These are phyloP conservation scores for Penicillium sp. DNA, from an alignment of 2,329 filamentous ascomycete genomes.

Conservation along the genomic window DNA sequence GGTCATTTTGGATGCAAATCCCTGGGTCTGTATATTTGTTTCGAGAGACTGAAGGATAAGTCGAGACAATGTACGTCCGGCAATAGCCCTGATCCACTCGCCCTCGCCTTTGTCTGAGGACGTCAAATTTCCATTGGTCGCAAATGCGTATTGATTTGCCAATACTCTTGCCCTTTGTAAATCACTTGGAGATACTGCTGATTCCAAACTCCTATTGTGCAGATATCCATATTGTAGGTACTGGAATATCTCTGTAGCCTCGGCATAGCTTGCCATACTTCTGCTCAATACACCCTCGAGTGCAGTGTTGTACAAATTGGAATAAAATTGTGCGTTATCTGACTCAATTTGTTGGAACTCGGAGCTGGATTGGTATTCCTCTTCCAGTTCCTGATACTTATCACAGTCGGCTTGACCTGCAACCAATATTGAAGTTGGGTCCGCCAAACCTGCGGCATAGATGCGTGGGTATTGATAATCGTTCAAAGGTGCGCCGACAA, in stretches of 20 bases:
- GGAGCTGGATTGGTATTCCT: slow-evolving; percentile 39
- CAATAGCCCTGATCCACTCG: slow-evolving; percentile 36
- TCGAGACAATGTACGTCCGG: slow-evolving; percentile 41
- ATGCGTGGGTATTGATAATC: slow-evolving; percentile 58
- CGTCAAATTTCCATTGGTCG: slow-evolving; percentile 44
- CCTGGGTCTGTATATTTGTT: slow-evolving; percentile 34
- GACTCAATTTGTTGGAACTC: slow-evolving; percentile 39
- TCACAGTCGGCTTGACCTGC: slow-evolving; percentile 47
- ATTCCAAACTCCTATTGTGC: slow-evolving; percentile 47
- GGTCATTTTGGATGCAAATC: slow-evolving; percentile 41
- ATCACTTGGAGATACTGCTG: slow-evolving; percentile 28
- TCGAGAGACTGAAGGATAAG: slow-evolving; percentile 37
- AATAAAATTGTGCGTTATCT: slow-evolving; percentile 44
- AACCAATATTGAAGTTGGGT: slow-evolving; percentile 51
- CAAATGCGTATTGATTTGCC: slow-evolving; percentile 49
- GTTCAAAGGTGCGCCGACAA: slow-evolving; percentile 46
- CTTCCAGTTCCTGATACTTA: slow-evolving; percentile 31
- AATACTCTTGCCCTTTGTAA: slow-evolving; percentile 39
- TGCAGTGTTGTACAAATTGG: slow-evolving; percentile 39
- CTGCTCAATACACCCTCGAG: slow-evolving; percentile 41
- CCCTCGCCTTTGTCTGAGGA: slow-evolving; percentile 20
- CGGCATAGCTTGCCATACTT: slow-evolving; percentile 44
- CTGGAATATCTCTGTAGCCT: slow-evolving; percentile 54
- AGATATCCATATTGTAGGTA: slow-evolving; percentile 52
- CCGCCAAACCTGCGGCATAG: slow-evolving; percentile 38